Percentiles rank a stretch among this genome's conserved stretches.
phyloP scores from a whole-genome alignment of 2,329 filamentous ascomycete species.

The Penicillium concentricum region DNA sequence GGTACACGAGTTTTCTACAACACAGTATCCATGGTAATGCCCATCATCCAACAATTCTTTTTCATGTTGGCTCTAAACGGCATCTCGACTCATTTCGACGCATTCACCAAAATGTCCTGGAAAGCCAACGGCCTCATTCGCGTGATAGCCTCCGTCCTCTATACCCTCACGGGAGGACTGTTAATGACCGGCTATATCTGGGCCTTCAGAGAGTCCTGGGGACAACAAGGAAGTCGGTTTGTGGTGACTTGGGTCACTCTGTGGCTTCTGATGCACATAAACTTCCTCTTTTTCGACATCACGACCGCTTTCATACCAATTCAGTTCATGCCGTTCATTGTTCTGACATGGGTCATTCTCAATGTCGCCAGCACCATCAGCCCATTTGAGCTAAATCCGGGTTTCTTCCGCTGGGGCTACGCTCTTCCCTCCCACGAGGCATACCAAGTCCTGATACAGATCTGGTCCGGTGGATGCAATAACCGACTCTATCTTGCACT shows the following conservation, averaged over 20 bases:
- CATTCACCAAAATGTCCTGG: constrained; percentile 1
- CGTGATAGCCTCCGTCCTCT: background rate
- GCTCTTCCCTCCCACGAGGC: constrained; percentile 40
- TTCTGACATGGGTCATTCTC: constrained; percentile 41
- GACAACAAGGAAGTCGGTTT: constrained; percentile 32
- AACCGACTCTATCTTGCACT: constrained; percentile 39
- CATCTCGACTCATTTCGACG: constrained; percentile 31
- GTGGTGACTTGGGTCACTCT: constrained; percentile 40
- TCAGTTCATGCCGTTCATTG: constrained; percentile 40
- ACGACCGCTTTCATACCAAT: constrained; percentile 38
- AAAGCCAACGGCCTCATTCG: constrained; percentile 1
- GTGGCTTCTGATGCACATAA: constrained; percentile 43
- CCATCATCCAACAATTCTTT: constrained; percentile 47
- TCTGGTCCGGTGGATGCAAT: constrained; percentile 44
- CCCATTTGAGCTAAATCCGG: constrained; percentile 39
- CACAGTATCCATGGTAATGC: constrained; percentile 42
- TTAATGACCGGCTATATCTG: constrained; percentile 6
- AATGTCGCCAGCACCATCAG: constrained; percentile 41
- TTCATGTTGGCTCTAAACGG: constrained; percentile 46
- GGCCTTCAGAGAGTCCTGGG: background rate
- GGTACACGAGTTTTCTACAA: constrained; percentile 41
- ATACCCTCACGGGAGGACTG: background rate
- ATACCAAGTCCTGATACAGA: constrained; percentile 41
- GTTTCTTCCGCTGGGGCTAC: constrained; percentile 43
- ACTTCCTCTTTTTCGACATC: constrained; percentile 42